Evolutionary conservation across 257 asterid species (phyloP), one percentile per base, ranked within the genome.

Genomic region (Rehmannia glutinosa): DNA sequence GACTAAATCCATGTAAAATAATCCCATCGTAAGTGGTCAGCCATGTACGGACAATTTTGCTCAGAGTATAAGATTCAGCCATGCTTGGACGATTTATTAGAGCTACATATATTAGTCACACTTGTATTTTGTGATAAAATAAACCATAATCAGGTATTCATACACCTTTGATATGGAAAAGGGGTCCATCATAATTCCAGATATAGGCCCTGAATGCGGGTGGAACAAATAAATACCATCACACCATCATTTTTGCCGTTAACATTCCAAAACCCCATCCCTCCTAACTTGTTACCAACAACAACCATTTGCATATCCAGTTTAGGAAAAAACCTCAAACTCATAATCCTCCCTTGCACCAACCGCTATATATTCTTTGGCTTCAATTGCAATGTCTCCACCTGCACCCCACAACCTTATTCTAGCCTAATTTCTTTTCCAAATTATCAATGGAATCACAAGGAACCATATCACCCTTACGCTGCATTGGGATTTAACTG

Each of bases 231-330:
- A 77, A 53, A 93, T 86, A 51, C 95, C 97, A 71, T 72, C 73
- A 17, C 79, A 59, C 82, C 95, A 55, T 83, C 92, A 32, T 69
- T 64, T 70, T 81, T 69, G 5, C 83, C 83, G 60, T 82, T 78
- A 47, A 85, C 83, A 71, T 90, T 83, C 98, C 98, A 93, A 70
- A 93, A 86, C 30, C 95, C 95, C 4, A 93, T 11, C 69, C 88
- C 81, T 45, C 97, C 99, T 70, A 38, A 78, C 68, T 86, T 88
- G 80, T 93, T 85, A 27, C 99, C 99, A 16, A 62, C 97, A n/a
- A 75, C 96, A 39, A 88, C 81, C 86, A 90, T 76, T 52, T 69
- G 80, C 77, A 81, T 72, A 64, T 75, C 86, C 28, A 45, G 21
- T n/a, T 90, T 80, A 6, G 96, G 13, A 84, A 84, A n/a, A 68